Evolutionary conservation across 2,329 filamentous ascomycete genomes (phyloP), one percentile per base, ranked within the genome.

Genomic region (Colletotrichum sp.): DNA sequence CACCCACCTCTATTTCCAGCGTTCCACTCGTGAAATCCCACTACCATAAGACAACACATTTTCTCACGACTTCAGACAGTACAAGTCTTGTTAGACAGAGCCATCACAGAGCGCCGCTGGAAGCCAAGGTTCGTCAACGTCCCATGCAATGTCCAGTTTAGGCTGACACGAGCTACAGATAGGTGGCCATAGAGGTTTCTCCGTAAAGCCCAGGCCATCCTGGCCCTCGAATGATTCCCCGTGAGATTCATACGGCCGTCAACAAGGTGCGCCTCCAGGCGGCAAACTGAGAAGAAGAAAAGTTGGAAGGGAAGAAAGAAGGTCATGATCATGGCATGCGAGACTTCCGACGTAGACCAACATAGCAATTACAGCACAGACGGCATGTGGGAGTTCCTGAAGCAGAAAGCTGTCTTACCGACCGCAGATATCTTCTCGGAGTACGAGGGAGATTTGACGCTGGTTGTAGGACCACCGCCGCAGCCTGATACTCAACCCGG

Each of bases 21-120:
- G 12, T 44, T 44, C 1, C 18, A 44, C 18, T 44, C 39, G 18
- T 0, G 6, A 2, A 44, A 2, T 12, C 5, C 18, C 18, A 44
- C 0, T 44, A 4, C 18, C 39, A n/a, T 3, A n/a, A 4, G 0
- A 44, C 18, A n/a, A n/a, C 18, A n/a, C 9, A 0, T 2, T n/a
- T 12, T 4, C 18, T 1, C 3, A 44, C 18, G 9, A n/a, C 9
- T n/a, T n/a, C 9, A 6, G 18, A 44, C 18, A 4, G 1, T 10
- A 10, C 18, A 3, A n/a, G 1, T 44, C 39, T 10, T 44, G 8
- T 44, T n/a, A n/a, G 9, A n/a, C 39, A 44, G 1, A 12, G 39
- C 18, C 39, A n/a, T n/a, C 39, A 2, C 2, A n/a, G 39, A 44
- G 5, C n/a, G 18, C 39, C 39, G 39, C 39, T n/a, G 39, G 3